phyloP scores from a whole-genome alignment of 148 eudicot genomes.

The Cornus suecica region DNA sequence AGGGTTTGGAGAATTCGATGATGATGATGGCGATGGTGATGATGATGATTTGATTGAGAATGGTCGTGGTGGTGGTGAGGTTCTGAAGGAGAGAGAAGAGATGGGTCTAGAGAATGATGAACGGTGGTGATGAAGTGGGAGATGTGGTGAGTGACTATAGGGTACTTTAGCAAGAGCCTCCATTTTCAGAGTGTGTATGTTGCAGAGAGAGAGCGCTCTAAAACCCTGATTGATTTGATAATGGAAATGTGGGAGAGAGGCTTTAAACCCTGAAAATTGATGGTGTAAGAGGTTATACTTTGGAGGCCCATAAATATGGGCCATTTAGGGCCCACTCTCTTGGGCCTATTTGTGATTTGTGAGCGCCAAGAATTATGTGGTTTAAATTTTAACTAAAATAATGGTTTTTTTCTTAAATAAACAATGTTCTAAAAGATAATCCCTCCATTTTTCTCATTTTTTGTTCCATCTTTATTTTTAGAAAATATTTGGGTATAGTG shows the following conservation, averaged over 20 bases:
- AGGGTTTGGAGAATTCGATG: constrained; percentile 1
- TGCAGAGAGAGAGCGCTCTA: neutral
- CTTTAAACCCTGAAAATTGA: neutral
- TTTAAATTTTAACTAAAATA: no score
- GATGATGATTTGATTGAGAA: constrained; percentile 13
- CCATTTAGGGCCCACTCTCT: neutral
- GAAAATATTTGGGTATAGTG: no score
- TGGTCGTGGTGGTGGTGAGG: constrained; percentile 7
- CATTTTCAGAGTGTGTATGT: constrained; percentile 17
- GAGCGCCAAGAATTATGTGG: no score
- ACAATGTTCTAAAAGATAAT: no score
- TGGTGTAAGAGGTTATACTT: neutral
- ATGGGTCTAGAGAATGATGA: constrained; percentile 29
- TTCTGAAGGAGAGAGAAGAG: constrained; percentile 35
- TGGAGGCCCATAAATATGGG: neutral
- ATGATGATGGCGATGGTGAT: constrained; percentile 1
- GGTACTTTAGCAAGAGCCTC: constrained; percentile 31
- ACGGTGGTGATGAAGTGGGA: constrained; percentile 26
- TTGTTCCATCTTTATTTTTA: no score
- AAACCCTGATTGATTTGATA: neutral
- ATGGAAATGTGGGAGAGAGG: neutral
- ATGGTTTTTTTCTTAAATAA: no score
- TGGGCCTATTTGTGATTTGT: neutral
- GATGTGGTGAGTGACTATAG: constrained; percentile 19
- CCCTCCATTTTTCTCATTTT: no score